Evolutionary conservation across 257 asterid genomes (phyloP), one percentile per base, ranked within the genome.

Genomic region (Solanum chilense): DNA sequence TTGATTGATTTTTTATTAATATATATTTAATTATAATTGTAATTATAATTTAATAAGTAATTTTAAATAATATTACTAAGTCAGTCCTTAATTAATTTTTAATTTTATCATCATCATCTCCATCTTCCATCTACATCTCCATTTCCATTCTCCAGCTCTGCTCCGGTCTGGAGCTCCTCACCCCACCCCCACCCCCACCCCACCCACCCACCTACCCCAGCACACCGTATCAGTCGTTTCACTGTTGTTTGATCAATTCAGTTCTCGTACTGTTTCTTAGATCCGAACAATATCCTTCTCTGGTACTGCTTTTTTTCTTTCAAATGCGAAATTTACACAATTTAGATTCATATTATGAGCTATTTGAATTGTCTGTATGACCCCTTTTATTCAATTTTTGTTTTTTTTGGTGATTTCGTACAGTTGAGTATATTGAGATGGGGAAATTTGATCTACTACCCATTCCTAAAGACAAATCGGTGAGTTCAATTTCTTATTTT

Each of bases 381-480:
- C 13, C 15, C 23, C 5, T 14, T 81, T 29, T 41, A 49, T 81
- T 64, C 84, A 58, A 25, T 25, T 42, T 42, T 25, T 62, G 31
- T 3, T 44, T 13, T 7, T 13, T 77, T 25, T 44, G 13, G 41
- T 78, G 84, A 77, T 78, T 81, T 81, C 88, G 91, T 87, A 93
- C 91, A 92, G 92, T 82, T 70, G 89, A 90, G 87, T 47, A 37
- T 62, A 86, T 90, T 56, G 90, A 90, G 94, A 97, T 97, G 99
- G 96, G 97, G 77, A 91, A 93, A 85, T 96, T 97, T 89, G 98
- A 95, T 76, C 99, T 98, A 31, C 94, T 97, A 86, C 99, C 99
- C 73, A 90, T 97, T 91, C 92, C 99, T 73, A 91, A 90, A 31
- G 98, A 94, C 18, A 95, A 97, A 93, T 92, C 94, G 82, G 99